Conservation (phyloP, 23 red algal genomes). For the Pyropia yezoensis region DNA sequence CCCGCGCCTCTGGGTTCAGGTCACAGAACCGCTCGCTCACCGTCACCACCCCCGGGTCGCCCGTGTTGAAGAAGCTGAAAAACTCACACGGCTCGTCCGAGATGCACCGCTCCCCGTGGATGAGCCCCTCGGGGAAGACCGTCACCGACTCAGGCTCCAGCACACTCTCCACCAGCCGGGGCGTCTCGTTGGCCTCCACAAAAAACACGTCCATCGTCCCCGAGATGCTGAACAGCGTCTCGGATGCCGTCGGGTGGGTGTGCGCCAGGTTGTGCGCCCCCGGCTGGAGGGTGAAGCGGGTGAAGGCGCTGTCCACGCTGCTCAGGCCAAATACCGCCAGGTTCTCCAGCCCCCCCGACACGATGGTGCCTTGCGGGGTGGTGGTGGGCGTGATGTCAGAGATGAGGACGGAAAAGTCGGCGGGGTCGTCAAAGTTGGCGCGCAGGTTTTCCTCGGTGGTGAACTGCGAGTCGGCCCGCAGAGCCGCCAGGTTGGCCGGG, state of each 20-base stretch:
- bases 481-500: no score
- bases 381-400: conserved; percentile 6
- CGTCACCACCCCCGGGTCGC: conserved; percentile 46
- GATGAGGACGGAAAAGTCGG: conserved; percentile 28
- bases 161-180: conserved; percentile 16
- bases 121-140: conserved; percentile 49
- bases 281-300: conserved; percentile 23
- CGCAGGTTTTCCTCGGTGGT: not conserved
- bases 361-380: no score
- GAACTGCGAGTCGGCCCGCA: no score
- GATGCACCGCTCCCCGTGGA: conserved; percentile 35
- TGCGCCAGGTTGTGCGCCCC: conserved; percentile 29
- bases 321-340: conserved; percentile 28
- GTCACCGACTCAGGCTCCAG: conserved; percentile 28
- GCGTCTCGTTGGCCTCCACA: conserved; percentile 23
- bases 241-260: conserved; percentile 32
- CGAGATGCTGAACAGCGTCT: conserved; percentile 24
- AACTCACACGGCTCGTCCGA: conserved; percentile 16
- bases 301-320: conserved; percentile 37
- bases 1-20: no score
- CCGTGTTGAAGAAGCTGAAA: conserved; percentile 41
- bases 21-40: conserved; percentile 4
- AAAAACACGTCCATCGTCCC: conserved; percentile 38
- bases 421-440: conserved; percentile 14
- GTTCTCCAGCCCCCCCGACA: conserved; percentile 2